Base-by-base conservation (phyloP, 495 filamentous ascomycete species). In the Aspergillus asperescens region DNA sequence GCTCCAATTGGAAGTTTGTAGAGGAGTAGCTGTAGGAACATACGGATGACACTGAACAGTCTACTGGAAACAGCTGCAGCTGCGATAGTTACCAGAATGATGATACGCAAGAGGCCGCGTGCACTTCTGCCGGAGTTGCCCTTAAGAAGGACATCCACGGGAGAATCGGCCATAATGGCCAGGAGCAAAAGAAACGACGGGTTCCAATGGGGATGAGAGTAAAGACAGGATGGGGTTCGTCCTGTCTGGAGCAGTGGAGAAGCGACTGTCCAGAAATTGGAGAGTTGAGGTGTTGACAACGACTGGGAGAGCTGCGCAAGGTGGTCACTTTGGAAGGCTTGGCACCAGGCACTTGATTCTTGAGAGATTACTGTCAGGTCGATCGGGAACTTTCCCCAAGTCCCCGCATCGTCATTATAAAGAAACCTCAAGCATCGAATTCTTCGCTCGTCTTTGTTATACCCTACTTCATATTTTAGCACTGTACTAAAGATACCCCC, bases 11-110 rank as follows among this genome's bases (percentile, higher is more conserved):
- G 7, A 23, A 31, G 22, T 6, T 41, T 5, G 5, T 15, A 19
- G 4, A 25, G 10, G 22, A 35, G 5, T 12, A n/a, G 15, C 6
- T 4, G 5, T 10, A 24, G 29, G 7, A 6, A 50, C 89, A 67
- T 85, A 94, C 89, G 84, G 68, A 99, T 97, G 43, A 99, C 94
- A 67, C 88, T 93, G 79, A 99, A 99, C 49, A 99, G 77, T 62
- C 94, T 88, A 77, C 90, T 96, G 41, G 93, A 82, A 65, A 97
- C 80, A 46, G 94, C 92, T 39, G 92, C 92, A 43, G 80, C 90
- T 56, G 94, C 94, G 69, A 99, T 95, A 58, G 90, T 86, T 63
- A 76, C 80, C 47, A 99, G 84, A 77, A 99, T 97, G 67, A 95
- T 82, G 55, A 96, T 81, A 62, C 91, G 87, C 60, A 99, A 74